A percentile compares a stretch with the other conserved stretches of the same genome.
These are phyloP conservation scores for Guyanaporus albipodus DNA, from an alignment of 768 basidiomycete genomes.

Conservation along the genomic window DNA sequence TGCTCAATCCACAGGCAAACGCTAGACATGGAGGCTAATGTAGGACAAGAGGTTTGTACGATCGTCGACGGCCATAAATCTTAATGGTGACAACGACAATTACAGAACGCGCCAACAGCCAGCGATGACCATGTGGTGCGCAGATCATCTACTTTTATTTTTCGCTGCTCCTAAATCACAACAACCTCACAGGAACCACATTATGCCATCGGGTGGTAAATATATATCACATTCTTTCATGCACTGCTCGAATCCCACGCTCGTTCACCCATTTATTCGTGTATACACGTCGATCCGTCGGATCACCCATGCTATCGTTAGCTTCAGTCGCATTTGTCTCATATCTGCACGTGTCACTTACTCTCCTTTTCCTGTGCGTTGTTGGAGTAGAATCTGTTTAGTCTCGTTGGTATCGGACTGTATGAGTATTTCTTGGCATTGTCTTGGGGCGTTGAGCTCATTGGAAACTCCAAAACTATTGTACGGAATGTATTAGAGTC, in stretches of 20 bases:
- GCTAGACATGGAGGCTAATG: neutral
- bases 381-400: neutral
- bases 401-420: too few relatives aligned
- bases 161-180: too few relatives aligned
- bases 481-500: too few relatives aligned
- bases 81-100: neutral
- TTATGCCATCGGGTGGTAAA: constrained; percentile 12
- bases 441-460: too few relatives aligned
- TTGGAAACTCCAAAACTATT: too few relatives aligned
- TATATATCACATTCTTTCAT: neutral
- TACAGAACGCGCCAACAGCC: neutral
- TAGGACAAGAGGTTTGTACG: constrained; percentile 10
- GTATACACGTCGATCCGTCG: neutral
- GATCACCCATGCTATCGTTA: neutral
- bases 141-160: neutral
- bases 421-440: constrained; percentile 5
- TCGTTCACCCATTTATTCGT: neutral
- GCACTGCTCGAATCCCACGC: neutral
- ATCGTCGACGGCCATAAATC: neutral
- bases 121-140: constrained; percentile 8
- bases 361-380: neutral
- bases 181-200: constrained; percentile 1
- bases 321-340: neutral
- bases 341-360: neutral
- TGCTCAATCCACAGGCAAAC: neutral